These are phyloP conservation scores for Mortierella sp. DNA, from an alignment of 371 early-diverging fungal species.

Conservation along the genomic window DNA sequence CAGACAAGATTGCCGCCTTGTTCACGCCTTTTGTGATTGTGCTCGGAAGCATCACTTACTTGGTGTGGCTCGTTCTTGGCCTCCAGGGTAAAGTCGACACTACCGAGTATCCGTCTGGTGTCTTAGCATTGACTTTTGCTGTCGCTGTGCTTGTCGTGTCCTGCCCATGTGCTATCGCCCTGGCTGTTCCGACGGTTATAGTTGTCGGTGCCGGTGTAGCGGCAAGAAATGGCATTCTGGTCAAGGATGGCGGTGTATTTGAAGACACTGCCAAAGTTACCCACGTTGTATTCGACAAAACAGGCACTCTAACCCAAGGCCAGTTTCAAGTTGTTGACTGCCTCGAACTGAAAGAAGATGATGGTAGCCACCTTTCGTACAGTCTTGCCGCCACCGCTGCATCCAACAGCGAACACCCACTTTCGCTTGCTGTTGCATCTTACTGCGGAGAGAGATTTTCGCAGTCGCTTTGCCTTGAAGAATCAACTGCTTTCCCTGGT, in stretches of 20 bases:
- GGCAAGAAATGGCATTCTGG: constrained; percentile 17
- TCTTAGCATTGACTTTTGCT: constrained; percentile 10
- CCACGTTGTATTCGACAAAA: constrained; percentile 22
- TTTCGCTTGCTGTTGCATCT: constrained; percentile 8
- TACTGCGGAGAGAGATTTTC: constrained; percentile 3
- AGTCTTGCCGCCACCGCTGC: constrained; percentile 6
- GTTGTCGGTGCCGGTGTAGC: constrained; percentile 19
- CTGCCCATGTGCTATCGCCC: constrained; percentile 20
- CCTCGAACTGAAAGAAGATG: not conserved
- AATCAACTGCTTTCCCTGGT: not conserved
- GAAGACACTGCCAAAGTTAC: constrained; percentile 10
- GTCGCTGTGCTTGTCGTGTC: constrained; percentile 23
- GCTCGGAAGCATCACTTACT: constrained; percentile 5
- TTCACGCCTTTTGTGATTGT: constrained; percentile 21
- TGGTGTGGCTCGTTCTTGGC: constrained; percentile 19
- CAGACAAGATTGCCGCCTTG: constrained; percentile 20
- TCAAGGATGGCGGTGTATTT: constrained; percentile 21
- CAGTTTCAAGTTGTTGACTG: constrained; percentile 14
- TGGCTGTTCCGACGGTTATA: constrained; percentile 18
- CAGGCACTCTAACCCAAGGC: constrained; percentile 14
- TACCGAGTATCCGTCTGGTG: constrained; percentile 14
- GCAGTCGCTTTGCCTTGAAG: not conserved
- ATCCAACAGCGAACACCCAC: constrained; percentile 26
- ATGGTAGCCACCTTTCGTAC: not conserved
- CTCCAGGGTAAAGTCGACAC: constrained; percentile 18